A percentile compares a stretch with the other conserved stretches of the same genome.
These are phyloP conservation scores for Terana coerulea DNA, from an alignment of 768 basidiomycete species.

Conservation along the genomic window DNA sequence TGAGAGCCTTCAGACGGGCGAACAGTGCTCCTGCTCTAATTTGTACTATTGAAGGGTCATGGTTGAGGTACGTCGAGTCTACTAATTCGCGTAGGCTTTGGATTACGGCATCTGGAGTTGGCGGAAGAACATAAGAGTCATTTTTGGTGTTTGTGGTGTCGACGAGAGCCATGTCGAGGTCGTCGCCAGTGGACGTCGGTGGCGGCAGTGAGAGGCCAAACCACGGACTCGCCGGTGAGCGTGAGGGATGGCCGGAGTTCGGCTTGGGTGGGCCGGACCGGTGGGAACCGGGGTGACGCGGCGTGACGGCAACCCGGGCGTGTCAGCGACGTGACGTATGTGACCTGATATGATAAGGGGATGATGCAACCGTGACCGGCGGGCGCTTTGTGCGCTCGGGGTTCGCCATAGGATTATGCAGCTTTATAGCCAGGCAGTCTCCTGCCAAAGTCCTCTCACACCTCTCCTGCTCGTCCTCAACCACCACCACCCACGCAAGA, in stretches of 20 bases:
- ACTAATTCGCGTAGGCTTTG: conserved; percentile 64
- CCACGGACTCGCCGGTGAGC: neutral
- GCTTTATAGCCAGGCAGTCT: neutral
- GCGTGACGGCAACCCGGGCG: conserved; percentile 4
- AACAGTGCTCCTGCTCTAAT: conserved; percentile 74
- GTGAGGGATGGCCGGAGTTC: conserved; percentile 7
- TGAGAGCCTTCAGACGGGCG: conserved; percentile 73
- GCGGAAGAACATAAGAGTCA: conserved; percentile 23
- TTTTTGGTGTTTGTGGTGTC: conserved; percentile 18
- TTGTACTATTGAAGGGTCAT: conserved; percentile 51
- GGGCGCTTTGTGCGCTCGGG: neutral
- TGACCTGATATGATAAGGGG: conserved; percentile 3
- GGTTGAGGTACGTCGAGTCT: conserved; percentile 35
- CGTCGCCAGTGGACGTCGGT: neutral
- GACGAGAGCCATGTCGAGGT: conserved; percentile 25
- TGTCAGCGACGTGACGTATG: neutral
- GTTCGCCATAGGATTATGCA: conserved; percentile 13
- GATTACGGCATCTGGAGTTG: conserved; percentile 49
- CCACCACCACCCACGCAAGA: conserved; percentile 5
- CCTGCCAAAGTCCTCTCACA: conserved; percentile 4
- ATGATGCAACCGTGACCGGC: conserved; percentile 5
- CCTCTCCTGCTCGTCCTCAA: conserved; percentile 12
- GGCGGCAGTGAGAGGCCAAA: neutral
- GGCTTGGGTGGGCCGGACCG: conserved; percentile 11
- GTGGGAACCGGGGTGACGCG: conserved; percentile 7